Evolutionary conservation across 148 eudicot species (phyloP).

Genomic region (Oxyria digyna): DNA sequence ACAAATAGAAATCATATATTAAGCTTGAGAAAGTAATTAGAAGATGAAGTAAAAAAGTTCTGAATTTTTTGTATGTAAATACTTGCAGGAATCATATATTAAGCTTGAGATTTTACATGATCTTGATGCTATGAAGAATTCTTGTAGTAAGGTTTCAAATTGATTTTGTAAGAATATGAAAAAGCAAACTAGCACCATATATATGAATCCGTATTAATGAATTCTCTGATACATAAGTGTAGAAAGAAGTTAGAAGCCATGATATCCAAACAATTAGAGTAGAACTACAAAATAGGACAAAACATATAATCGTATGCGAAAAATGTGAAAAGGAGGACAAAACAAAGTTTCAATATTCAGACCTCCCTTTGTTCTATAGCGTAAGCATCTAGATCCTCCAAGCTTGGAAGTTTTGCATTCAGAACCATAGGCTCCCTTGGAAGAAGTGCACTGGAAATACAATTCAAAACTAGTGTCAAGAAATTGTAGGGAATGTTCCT

Average conservation of each 20-base stretch:
- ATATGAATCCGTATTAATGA: not conserved
- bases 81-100: no score
- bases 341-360: conserved; percentile 10
- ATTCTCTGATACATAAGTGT: conserved; percentile 19
- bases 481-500: not conserved
- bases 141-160: no score
- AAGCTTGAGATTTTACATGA: no score
- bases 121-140: no score
- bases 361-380: conserved; percentile 95
- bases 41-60: no score
- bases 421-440: conserved; percentile 84
- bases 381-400: conserved; percentile 67
- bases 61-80: no score
- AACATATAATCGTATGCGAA: no score
- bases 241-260: not conserved
- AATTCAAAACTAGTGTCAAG: conserved; percentile 12
- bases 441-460: conserved; percentile 58
- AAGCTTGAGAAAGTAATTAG: no score
- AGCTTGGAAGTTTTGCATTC: conserved; percentile 63
- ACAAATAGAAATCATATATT: no score
- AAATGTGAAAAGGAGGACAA: conserved; percentile 10
- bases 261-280: conserved; percentile 2
- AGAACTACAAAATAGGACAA: not conserved
- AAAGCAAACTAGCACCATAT: conserved; percentile 5
- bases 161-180: no score